Evolutionary conservation across 1,284 basidiomycete genomes (phyloP).

Genomic region (Microbotryum intermedium): DNA sequence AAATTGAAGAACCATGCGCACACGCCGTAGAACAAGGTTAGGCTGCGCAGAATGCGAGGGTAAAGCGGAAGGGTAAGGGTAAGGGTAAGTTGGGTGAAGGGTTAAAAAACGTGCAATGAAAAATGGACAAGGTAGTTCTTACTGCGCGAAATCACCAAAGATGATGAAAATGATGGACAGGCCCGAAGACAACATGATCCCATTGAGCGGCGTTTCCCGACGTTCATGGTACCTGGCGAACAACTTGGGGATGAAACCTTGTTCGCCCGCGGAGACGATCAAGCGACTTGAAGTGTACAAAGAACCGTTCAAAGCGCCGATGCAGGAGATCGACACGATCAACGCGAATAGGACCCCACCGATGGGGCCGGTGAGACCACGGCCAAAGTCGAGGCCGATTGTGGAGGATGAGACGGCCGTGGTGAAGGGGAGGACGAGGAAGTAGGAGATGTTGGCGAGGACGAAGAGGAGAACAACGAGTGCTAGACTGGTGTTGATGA

Average conservation of each 20-base stretch:
- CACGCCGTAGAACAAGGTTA: conserved; percentile 44
- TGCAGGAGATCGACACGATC: conserved; percentile 88
- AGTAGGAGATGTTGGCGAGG: conserved; percentile 76
- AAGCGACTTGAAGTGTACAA: conserved; percentile 76
- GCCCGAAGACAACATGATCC: conserved; percentile 60
- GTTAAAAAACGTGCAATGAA: too few relatives aligned
- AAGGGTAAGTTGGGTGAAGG: too few relatives aligned
- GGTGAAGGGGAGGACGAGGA: conserved; percentile 67
- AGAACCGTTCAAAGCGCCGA: conserved; percentile 79
- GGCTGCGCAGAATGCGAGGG: conserved; percentile 3
- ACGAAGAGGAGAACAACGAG: conserved; percentile 54
- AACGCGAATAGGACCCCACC: conserved; percentile 81
- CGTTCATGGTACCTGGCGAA: conserved; percentile 67
- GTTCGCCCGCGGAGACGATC: conserved; percentile 78
- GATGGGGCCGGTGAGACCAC: conserved; percentile 68
- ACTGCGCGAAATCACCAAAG: conserved; percentile 63
- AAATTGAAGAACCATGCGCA: conserved; percentile 88
- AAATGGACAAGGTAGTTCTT: too few relatives aligned
- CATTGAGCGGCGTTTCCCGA: conserved; percentile 75
- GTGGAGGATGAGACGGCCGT: not conserved
- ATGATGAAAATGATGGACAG: conserved; percentile 69
- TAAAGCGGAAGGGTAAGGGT: too few relatives aligned
- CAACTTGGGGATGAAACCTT: conserved; percentile 72
- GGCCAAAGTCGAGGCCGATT: conserved; percentile 63
- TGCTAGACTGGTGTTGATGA: conserved; percentile 79